phyloP scores from a whole-genome alignment of 2,329 filamentous ascomycete species.

The Magnaporthales sp. region DNA sequence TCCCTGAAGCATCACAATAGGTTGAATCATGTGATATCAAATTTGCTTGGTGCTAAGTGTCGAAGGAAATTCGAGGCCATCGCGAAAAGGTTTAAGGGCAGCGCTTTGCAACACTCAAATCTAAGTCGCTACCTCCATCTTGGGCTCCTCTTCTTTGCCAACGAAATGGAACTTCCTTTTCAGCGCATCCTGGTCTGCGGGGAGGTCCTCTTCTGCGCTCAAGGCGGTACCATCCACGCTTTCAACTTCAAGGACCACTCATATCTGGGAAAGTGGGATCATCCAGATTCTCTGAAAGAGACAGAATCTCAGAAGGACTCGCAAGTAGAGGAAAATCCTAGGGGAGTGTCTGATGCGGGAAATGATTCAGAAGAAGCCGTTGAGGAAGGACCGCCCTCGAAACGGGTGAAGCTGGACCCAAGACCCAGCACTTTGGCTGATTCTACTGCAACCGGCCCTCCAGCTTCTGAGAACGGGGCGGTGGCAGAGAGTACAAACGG shows the following conservation, averaged over 20 bases:
- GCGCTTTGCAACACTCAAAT: background rate
- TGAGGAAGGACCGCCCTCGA: slow-evolving; percentile 15
- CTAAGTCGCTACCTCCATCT: background rate
- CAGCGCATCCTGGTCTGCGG: slow-evolving; percentile 50
- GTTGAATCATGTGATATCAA: slow-evolving; percentile 8
- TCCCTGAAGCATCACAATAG: background rate
- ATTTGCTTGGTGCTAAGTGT: slow-evolving; percentile 2
- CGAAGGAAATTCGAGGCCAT: background rate
- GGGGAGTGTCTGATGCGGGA: slow-evolving; percentile 15
- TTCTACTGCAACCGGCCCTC: slow-evolving; percentile 1
- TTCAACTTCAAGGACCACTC: slow-evolving; percentile 51
- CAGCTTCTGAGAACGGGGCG: background rate
- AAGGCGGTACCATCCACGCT: slow-evolving; percentile 62
- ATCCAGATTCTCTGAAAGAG: slow-evolving; percentile 21
- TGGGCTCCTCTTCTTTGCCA: background rate
- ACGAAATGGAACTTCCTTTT: slow-evolving; percentile 49
- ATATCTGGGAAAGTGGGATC: slow-evolving; percentile 54
- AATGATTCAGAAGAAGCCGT: slow-evolving; percentile 18
- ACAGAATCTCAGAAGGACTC: slow-evolving; percentile 6
- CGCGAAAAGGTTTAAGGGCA: background rate
- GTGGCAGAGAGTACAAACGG: slow-evolving; percentile 7
- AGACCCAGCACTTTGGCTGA: slow-evolving; percentile 10
- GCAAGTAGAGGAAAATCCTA: background rate
- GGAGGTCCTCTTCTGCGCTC: slow-evolving; percentile 61
- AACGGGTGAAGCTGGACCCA: slow-evolving; percentile 17